phyloP scores from a whole-genome alignment of 2,329 filamentous ascomycete genomes.

The Ophiostoma himal-ulmi region DNA sequence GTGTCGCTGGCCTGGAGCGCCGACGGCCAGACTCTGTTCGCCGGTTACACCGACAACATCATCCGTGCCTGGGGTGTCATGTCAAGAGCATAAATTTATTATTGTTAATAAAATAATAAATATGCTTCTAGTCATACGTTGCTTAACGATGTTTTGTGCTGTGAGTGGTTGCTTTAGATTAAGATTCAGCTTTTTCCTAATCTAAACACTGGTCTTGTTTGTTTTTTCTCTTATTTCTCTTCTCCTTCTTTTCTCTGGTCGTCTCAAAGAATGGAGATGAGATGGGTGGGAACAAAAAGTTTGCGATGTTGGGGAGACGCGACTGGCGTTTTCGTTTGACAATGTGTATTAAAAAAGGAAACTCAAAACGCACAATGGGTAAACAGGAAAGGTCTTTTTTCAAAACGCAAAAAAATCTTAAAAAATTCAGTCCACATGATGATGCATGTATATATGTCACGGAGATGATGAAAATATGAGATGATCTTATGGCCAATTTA shows the following conservation, averaged over 20 bases:
- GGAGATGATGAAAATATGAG: not conserved
- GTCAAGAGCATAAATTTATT: conserved; percentile 69
- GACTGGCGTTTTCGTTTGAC: conserved; percentile 13
- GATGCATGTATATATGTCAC: not conserved
- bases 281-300: conserved; percentile 12
- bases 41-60: conserved; percentile 99
- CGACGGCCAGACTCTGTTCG: conserved; percentile 98
- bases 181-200: not conserved
- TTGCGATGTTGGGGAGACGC: conserved; percentile 13
- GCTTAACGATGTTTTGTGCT: not conserved
- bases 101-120: conserved; percentile 14
- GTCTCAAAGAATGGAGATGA: not conserved
- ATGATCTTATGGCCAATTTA: not conserved
- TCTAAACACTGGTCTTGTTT: not conserved
- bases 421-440: conserved; percentile 6
- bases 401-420: conserved; percentile 19
- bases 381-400: conserved; percentile 18
- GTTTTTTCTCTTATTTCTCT: not conserved
- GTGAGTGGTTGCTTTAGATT: not conserved
- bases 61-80: conserved; percentile 97
- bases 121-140: conserved; percentile 6
- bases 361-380: conserved; percentile 19
- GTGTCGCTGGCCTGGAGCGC: conserved; percentile 95
- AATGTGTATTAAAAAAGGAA: not conserved
- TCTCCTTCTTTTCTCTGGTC: not conserved